Percentiles rank a stretch among this genome's conserved stretches.
Conservation (phyloP, 345 rosid species). For the Arabidopsis thaliana region DNA sequence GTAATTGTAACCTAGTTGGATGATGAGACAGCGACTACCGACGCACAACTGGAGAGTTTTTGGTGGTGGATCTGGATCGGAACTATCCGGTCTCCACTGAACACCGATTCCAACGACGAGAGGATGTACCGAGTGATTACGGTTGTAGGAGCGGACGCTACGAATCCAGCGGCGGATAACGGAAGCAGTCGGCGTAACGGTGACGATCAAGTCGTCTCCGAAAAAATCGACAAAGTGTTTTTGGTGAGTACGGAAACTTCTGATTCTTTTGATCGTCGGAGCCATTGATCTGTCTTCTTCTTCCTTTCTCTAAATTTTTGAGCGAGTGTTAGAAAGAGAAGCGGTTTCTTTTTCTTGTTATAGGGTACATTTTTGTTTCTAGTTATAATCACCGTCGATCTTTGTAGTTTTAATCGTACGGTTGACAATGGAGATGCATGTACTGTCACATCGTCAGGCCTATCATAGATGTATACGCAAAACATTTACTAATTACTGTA, state of each 20-base stretch:
- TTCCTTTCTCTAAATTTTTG: not conserved
- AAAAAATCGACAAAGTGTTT: conserved; percentile 33
- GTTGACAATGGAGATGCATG: not conserved
- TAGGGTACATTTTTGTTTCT: not conserved
- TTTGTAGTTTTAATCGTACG: not conserved
- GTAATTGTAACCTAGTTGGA: conserved; percentile 35
- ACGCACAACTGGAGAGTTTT: conserved; percentile 49
- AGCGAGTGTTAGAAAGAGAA: not conserved
- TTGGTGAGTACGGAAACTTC: not conserved
- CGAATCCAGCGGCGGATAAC: conserved; percentile 42
- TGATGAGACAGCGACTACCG: conserved; percentile 42
- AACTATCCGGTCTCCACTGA: conserved; percentile 33
- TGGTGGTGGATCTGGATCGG: not conserved
- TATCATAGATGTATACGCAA: not conserved
- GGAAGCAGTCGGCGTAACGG: conserved; percentile 40
- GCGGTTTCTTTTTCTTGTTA: not conserved
- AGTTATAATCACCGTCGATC: not conserved
- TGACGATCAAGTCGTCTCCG: conserved; percentile 24
- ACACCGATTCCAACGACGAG: conserved; percentile 50
- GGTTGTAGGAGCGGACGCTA: not conserved
- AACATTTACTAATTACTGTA: not conserved
- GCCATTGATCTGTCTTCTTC: conserved; percentile 25
- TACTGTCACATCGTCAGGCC: not conserved
- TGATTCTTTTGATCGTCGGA: conserved; percentile 6
- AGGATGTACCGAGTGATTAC: not conserved